phyloP scores from a whole-genome alignment of 768 basidiomycete genomes.

The Rhodosporidiobolus sp. region DNA sequence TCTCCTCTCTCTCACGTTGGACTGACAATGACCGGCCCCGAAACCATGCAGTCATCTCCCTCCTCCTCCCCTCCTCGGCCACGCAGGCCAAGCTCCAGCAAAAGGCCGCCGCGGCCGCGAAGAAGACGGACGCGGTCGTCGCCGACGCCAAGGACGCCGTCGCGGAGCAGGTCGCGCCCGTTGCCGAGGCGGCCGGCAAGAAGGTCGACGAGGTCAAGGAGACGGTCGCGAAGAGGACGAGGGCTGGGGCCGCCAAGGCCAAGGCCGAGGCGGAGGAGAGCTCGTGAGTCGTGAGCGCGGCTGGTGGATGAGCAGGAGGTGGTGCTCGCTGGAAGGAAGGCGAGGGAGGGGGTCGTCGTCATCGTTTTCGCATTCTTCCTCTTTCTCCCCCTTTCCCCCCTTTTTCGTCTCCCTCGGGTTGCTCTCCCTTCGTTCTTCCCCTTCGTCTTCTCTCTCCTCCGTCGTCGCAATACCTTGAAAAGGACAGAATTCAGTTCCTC shows the following conservation, averaged over 20 bases:
- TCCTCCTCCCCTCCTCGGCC: conserved; percentile 36
- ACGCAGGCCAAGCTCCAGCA: conserved; percentile 47
- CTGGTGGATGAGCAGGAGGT: neutral
- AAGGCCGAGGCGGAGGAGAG: neutral
- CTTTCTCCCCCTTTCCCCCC: neutral
- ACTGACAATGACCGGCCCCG: no score
- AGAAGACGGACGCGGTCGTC: conserved; percentile 33
- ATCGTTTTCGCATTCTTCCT: neutral
- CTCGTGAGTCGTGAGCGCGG: neutral
- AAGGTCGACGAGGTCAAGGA: conserved; percentile 19
- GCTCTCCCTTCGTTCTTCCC: neutral
- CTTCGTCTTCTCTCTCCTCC: neutral
- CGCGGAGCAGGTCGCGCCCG: conserved; percentile 17
- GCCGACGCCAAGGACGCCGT: neutral
- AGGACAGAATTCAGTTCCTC: no score
- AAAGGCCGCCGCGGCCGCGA: conserved; percentile 27
- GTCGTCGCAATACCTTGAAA: neutral
- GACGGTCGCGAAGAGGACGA: conserved; percentile 25
- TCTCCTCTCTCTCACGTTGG: conserved; percentile 75
- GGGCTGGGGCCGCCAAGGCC: neutral
- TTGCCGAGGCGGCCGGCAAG: conserved; percentile 14
- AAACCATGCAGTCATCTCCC: conserved; percentile 43
- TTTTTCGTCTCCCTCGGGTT: no score
- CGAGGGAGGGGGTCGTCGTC: neutral
- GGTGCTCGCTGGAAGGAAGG: neutral